These are phyloP conservation scores for Populus euphratica DNA, from an alignment of 345 rosid species.

Conservation along the genomic window DNA sequence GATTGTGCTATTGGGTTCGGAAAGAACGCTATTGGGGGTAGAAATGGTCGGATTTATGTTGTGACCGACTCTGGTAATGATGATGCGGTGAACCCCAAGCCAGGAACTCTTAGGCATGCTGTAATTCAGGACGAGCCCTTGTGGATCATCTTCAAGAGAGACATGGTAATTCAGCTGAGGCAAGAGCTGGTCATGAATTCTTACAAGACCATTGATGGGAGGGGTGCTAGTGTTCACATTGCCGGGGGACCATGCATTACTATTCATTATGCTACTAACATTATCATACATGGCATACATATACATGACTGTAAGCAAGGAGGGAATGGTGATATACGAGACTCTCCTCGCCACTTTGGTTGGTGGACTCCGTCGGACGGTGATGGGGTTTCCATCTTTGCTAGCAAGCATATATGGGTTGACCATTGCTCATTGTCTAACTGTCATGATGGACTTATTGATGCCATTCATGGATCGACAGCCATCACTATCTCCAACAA, in stretches of 20 bases:
- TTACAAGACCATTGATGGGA: conserved; percentile 25
- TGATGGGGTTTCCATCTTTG: conserved; percentile 20
- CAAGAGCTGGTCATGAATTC: conserved; percentile 29
- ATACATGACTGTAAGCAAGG: conserved; percentile 27
- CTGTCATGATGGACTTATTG: conserved; percentile 23
- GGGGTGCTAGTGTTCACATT: conserved; percentile 31
- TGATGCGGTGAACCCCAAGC: conserved; percentile 25
- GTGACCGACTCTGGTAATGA: conserved; percentile 22
- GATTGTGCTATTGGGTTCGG: conserved; percentile 33
- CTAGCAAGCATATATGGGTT: conserved; percentile 22
- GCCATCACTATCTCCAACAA: conserved; percentile 27
- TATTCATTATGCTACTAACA: conserved; percentile 17
- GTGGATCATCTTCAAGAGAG: conserved; percentile 27
- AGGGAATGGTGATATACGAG: conserved; percentile 22
- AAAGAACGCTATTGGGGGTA: conserved; percentile 25
- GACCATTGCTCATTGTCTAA: conserved; percentile 29
- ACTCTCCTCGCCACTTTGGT: conserved; percentile 24
- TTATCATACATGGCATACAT: conserved; percentile 25
- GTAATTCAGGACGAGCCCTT: conserved; percentile 29
- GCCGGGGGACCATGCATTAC: conserved; percentile 28
- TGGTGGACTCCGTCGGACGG: conserved; percentile 32
- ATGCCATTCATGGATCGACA: conserved; percentile 29
- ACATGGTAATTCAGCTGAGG: conserved; percentile 24
- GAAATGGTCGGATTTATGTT: conserved; percentile 20
- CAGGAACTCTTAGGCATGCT: conserved; percentile 21